Conservation (phyloP, 2,329 filamentous ascomycete genomes). For the Colletotrichum cordylinicola region DNA sequence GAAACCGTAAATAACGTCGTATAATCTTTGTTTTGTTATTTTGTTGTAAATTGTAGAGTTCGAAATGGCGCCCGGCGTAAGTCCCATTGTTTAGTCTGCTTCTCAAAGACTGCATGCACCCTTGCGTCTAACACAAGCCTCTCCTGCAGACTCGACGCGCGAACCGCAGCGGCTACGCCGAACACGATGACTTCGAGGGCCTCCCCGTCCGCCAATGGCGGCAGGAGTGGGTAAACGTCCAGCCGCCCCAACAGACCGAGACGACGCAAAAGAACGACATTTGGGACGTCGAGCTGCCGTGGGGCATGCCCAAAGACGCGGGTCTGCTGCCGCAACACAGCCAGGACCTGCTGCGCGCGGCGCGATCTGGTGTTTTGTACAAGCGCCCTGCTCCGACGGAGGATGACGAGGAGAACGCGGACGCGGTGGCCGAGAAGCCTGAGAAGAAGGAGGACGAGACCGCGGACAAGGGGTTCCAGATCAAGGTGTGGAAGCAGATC, state of each 20-base stretch:
- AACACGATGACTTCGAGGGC: slow-evolving; percentile 70
- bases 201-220: slow-evolving; percentile 92
- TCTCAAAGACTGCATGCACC: slow-evolving; percentile 27
- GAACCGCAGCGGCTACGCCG: slow-evolving; percentile 60
- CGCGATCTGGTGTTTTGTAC: slow-evolving; percentile 77
- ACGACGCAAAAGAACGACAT: slow-evolving; percentile 67
- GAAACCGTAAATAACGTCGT: background rate
- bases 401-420: slow-evolving; percentile 62
- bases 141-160: slow-evolving; percentile 58
- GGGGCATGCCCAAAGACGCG: slow-evolving; percentile 85
- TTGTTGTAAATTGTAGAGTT: background rate
- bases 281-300: slow-evolving; percentile 78
- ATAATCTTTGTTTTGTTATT: background rate
- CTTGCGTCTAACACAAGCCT: slow-evolving; percentile 19
- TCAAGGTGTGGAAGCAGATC: slow-evolving; percentile 68
- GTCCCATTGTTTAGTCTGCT: background rate
- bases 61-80: slow-evolving; percentile 46
- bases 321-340: slow-evolving; percentile 79
- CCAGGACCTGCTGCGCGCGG: slow-evolving; percentile 81
- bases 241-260: slow-evolving; percentile 70
- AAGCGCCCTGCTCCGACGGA: slow-evolving; percentile 71
- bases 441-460: slow-evolving; percentile 71
- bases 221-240: slow-evolving; percentile 71
- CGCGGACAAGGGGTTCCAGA: slow-evolving; percentile 55
- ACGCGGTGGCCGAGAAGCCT: slow-evolving; percentile 53